Evolutionary conservation across 192 early-diverging fungal genomes (phyloP).

Genomic region (Backusella psychrophila): DNA sequence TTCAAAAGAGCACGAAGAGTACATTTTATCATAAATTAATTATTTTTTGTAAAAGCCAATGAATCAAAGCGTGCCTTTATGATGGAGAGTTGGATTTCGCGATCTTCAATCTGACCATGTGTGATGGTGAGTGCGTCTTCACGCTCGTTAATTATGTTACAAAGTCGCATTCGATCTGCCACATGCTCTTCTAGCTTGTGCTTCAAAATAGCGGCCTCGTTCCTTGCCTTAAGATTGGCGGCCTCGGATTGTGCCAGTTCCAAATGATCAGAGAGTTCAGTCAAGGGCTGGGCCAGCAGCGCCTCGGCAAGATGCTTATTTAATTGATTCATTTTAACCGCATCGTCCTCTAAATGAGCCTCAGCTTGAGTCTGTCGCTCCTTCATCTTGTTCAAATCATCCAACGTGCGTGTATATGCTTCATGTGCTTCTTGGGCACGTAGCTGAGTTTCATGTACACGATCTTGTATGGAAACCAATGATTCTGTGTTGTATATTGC

Average conservation of each 20-base stretch:
- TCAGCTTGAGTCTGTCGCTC: constrained; percentile 41
- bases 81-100: constrained; percentile 43
- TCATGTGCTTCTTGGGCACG: constrained; percentile 50
- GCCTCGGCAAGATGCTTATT: constrained; percentile 12
- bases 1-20: too few relatives aligned
- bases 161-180: constrained; percentile 37
- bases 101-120: constrained; percentile 40
- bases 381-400: constrained; percentile 42
- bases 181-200: constrained; percentile 38
- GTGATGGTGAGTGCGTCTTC: constrained; percentile 39
- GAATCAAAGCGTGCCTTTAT: constrained; percentile 25
- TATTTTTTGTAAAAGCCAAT: background rate
- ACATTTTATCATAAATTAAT: too few relatives aligned
- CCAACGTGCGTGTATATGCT: constrained; percentile 44
- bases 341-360: constrained; percentile 36
- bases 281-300: constrained; percentile 25
- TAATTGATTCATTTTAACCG: constrained; percentile 20
- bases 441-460: constrained; percentile 38
- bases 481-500: constrained; percentile 39
- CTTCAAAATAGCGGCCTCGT: constrained; percentile 44
- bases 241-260: constrained; percentile 51
- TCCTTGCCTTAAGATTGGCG: constrained; percentile 40
- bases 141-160: constrained; percentile 38
- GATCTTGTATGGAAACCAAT: constrained; percentile 39
- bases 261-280: constrained; percentile 37